phyloP scores from a whole-genome alignment of 768 basidiomycete genomes.

The Gymnopilus junonius region DNA sequence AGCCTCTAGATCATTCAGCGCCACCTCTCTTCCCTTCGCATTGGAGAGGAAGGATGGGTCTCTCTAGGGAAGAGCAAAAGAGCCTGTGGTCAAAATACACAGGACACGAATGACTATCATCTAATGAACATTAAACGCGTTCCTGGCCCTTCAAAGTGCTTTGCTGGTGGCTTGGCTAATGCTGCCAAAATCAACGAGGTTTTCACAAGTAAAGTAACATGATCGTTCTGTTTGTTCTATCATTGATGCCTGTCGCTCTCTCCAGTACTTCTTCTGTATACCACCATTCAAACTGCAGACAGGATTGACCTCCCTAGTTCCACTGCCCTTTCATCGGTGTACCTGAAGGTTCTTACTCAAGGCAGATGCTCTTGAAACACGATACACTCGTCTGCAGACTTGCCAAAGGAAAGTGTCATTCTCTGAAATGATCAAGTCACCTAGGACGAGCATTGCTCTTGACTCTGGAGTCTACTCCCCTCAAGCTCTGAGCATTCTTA shows the following conservation, averaged over 20 bases:
- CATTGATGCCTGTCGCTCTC: neutral
- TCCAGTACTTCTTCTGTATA: neutral
- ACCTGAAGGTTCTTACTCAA: no score
- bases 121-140: neutral
- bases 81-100: slow-evolving; percentile 29
- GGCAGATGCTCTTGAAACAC: neutral
- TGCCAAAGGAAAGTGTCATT: neutral
- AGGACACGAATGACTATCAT: neutral
- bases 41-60: slow-evolving; percentile 78
- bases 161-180: neutral
- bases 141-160: neutral
- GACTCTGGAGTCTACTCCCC: neutral
- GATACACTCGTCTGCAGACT: neutral
- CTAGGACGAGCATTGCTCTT: neutral
- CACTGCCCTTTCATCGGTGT: no score
- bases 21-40: slow-evolving; percentile 48
- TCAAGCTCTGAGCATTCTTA: neutral
- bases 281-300: neutral
- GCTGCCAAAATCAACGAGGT: neutral
- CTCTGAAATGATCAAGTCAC: neutral
- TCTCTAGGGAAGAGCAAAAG: slow-evolving; percentile 61
- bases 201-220: neutral
- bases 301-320: neutral
- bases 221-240: neutral
- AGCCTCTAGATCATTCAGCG: slow-evolving; percentile 30